Conservation (phyloP, 495 filamentous ascomycete species). For the Xylaria palmicola region DNA sequence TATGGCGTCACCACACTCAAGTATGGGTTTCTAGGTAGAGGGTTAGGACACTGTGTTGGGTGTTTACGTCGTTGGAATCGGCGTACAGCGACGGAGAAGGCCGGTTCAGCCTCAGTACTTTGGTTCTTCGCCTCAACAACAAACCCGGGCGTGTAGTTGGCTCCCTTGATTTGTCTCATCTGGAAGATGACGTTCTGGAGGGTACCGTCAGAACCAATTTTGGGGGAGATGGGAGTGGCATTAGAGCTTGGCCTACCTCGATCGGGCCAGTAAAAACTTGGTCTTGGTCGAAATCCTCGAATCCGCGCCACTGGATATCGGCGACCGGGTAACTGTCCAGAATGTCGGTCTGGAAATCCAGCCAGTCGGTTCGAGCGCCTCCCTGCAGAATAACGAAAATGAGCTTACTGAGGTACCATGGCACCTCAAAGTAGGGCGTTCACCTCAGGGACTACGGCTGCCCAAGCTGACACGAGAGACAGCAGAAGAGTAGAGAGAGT, state of each 20-base stretch:
- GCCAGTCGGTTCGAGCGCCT: neutral
- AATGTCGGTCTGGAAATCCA: neutral
- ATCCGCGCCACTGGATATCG: slow-evolving; percentile 5
- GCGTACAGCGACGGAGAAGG: neutral
- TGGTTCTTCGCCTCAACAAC: neutral
- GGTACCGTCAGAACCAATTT: neutral
- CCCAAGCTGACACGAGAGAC: neutral
- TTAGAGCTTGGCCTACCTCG: neutral
- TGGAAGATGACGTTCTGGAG: neutral
- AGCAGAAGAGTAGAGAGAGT: neutral
- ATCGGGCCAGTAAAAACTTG: slow-evolving; percentile 2
- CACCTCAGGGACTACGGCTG: neutral
- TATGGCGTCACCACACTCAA: neutral
- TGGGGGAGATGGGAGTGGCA: too few relatives aligned
- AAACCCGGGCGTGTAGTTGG: neutral
- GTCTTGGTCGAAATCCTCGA: neutral
- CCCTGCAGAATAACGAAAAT: neutral
- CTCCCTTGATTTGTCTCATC: slow-evolving; percentile 4
- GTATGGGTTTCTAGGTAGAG: neutral
- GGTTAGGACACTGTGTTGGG: neutral
- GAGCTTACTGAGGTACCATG: neutral
- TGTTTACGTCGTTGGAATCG: neutral
- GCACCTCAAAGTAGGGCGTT: neutral
- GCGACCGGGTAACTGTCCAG: neutral
- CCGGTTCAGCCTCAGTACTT: too few relatives aligned